Conservation (phyloP, 352 stramenopile species). For the Chrysophaeum taylorii region DNA sequence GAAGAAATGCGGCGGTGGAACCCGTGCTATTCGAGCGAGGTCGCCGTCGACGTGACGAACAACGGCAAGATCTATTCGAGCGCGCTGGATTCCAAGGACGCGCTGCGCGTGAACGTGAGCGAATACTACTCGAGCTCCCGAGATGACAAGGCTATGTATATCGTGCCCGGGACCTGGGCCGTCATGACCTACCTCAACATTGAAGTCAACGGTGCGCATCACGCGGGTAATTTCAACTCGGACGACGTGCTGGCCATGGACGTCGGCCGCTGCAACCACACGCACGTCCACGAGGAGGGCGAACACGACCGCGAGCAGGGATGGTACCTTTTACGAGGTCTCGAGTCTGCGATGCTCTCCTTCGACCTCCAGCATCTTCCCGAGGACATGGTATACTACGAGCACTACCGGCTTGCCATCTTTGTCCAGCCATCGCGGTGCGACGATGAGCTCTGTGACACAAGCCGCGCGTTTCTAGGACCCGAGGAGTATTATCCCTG, state of each 20-base stretch:
- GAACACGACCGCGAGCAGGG: constrained; percentile 60
- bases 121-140: not conserved
- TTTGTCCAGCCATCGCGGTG: constrained; percentile 83
- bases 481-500: constrained; percentile 73
- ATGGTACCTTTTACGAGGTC: constrained; percentile 77
- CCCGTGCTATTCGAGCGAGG: constrained; percentile 45
- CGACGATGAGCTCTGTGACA: constrained; percentile 61
- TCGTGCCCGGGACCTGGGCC: not conserved
- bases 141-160: not conserved
- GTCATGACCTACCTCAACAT: not conserved
- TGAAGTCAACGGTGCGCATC: not conserved
- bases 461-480: constrained; percentile 30
- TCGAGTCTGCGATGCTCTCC: constrained; percentile 77
- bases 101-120: not conserved
- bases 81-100: not conserved
- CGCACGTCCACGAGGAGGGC: constrained; percentile 58
- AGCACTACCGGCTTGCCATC: constrained; percentile 87
- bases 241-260: constrained; percentile 39
- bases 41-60: constrained; percentile 48
- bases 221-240: too few species aligned
- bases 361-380: constrained; percentile 88
- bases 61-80: constrained; percentile 27
- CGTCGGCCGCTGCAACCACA: constrained; percentile 30
- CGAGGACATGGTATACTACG: constrained; percentile 72
- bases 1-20: constrained; percentile 50